These are phyloP conservation scores for Trametes elegans DNA, from an alignment of 768 basidiomycete genomes.

Conservation along the genomic window DNA sequence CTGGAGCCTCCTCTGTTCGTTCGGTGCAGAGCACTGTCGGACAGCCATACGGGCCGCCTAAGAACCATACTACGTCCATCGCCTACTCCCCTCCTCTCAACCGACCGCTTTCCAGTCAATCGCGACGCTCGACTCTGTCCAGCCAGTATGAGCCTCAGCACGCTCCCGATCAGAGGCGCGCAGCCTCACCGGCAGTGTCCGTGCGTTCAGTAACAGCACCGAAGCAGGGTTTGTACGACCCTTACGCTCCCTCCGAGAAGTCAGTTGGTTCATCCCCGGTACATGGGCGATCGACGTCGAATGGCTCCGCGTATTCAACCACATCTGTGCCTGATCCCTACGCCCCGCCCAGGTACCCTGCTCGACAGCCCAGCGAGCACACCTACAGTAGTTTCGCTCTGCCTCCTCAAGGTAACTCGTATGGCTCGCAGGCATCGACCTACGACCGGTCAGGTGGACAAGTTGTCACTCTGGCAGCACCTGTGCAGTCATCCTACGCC, in stretches of 20 bases:
- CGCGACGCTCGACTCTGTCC: conserved; percentile 10
- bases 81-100: not conserved
- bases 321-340: conserved; percentile 33
- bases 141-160: conserved; percentile 14
- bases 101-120: conserved; percentile 13
- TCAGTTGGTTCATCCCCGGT: not conserved
- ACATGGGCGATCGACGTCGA: conserved; percentile 36
- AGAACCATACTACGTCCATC: not conserved
- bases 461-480: conserved; percentile 28
- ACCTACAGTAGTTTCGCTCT: conserved; percentile 16
- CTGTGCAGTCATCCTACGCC: conserved; percentile 61
- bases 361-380: conserved; percentile 19
- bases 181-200: conserved; percentile 12
- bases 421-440: conserved; percentile 2
- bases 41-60: not conserved
- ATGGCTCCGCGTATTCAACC: conserved; percentile 41
- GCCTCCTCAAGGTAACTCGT: conserved; percentile 1
- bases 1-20: conserved; percentile 17
- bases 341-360: conserved; percentile 33
- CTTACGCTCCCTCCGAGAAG: conserved; percentile 12
- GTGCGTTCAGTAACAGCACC: conserved; percentile 8
- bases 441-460: conserved; percentile 18
- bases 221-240: conserved; percentile 6
- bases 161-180: not conserved
- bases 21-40: conserved; percentile 3